Percentiles rank a stretch among this genome's conserved stretches.
These are phyloP conservation scores for Talaromyces albobiverticillius DNA, from an alignment of 2,329 filamentous ascomycete species.

Conservation along the genomic window DNA sequence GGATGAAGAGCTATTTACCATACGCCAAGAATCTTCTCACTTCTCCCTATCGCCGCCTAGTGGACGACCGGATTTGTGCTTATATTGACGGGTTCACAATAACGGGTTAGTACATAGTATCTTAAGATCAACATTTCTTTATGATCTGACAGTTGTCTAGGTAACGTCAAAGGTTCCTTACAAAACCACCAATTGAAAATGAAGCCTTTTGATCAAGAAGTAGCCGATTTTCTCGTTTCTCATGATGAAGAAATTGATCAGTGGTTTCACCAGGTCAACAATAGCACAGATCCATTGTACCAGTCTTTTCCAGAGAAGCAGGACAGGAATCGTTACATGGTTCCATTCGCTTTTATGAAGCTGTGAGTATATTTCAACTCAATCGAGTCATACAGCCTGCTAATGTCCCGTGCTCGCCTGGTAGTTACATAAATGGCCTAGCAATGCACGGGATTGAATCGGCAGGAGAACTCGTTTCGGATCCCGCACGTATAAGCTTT, in stretches of 20 bases:
- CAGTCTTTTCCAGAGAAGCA: slow-evolving; percentile 1
- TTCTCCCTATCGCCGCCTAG: background rate
- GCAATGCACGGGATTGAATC: background rate
- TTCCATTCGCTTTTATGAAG: slow-evolving; percentile 5
- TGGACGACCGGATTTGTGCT: slow-evolving; percentile 1
- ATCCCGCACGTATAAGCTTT: background rate
- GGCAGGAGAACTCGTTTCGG: background rate
- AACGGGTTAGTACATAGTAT: background rate
- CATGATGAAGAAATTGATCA: slow-evolving; percentile 2
- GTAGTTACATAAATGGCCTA: background rate
- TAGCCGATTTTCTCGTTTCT: background rate
- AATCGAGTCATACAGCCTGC: background rate
- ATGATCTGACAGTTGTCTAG: background rate
- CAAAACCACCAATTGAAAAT: background rate
- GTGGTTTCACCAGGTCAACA: background rate
- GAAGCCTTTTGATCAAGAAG: background rate
- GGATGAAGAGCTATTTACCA: background rate
- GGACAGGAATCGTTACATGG: background rate
- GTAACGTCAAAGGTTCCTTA: slow-evolving; percentile 1
- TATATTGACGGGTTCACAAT: background rate
- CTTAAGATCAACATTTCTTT: background rate
- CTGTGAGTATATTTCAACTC: background rate
- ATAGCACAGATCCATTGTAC: background rate
- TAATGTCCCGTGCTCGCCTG: background rate
- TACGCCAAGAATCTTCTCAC: background rate